Evolutionary conservation across 768 basidiomycete genomes (phyloP).

Genomic region (Mycena galopus): DNA sequence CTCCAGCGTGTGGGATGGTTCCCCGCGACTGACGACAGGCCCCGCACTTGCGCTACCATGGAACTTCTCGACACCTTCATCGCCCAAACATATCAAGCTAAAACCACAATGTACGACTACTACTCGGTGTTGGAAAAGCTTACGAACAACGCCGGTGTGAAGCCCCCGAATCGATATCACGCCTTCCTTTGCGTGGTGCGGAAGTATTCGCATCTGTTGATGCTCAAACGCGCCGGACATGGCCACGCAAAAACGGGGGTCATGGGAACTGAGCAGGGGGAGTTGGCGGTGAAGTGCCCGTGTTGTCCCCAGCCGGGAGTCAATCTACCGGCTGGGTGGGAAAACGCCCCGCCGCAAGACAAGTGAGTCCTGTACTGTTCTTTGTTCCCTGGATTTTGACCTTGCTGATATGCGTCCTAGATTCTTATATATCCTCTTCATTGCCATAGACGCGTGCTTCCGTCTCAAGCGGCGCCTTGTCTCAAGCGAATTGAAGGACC

Average conservation of each 20-base stretch:
- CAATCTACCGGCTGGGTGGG: too few species aligned
- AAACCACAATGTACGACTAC: too few species aligned
- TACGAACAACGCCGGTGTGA: too few species aligned
- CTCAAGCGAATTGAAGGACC: background rate
- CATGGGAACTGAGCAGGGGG: slow-evolving; percentile 39
- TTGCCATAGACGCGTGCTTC: slow-evolving; percentile 42
- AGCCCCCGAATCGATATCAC: too few species aligned
- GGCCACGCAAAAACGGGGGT: slow-evolving; percentile 36
- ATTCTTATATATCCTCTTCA: slow-evolving; percentile 39
- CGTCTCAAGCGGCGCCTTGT: background rate
- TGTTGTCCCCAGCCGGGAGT: slow-evolving; percentile 50
- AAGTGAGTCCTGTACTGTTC: slow-evolving; percentile 36
- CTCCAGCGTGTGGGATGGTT: too few species aligned
- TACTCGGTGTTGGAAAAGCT: too few species aligned
- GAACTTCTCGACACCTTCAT: too few species aligned
- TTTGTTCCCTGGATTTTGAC: background rate
- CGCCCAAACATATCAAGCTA: too few species aligned
- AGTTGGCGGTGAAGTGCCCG: slow-evolving; percentile 47
- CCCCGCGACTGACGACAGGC: too few species aligned
- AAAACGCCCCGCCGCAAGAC: slow-evolving; percentile 19
- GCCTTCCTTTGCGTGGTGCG: too few species aligned
- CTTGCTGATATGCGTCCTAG: slow-evolving; percentile 16
- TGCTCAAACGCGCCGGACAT: slow-evolving; percentile 39
- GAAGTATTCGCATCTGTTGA: too few species aligned
- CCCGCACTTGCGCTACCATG: too few species aligned